Base-by-base conservation (phyloP, 169 alveolate species). In the Babesia caballi region DNA sequence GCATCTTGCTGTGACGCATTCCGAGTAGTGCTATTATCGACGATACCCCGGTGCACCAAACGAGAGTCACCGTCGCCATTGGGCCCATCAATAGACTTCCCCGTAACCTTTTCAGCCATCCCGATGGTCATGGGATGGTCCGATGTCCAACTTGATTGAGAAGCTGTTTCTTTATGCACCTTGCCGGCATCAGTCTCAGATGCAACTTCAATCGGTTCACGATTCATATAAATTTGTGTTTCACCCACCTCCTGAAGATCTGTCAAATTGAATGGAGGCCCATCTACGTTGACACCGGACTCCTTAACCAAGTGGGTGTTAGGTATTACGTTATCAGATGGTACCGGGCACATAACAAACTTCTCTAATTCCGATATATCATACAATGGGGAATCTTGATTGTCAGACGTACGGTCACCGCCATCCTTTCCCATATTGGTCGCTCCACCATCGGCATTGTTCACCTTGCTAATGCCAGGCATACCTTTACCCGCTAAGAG, bases 311-410 rank as follows among this genome's bases (percentile, higher is more conserved):
- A 15, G 47, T 40, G 19, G 15, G 19, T 15, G 47, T 40, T 40
- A 40, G 9, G 9, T 15, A 15, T 9, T 11, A 15, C 15, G 9
- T 40, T 9, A 40, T 40, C 9, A 40, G 19, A 11, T 11, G 19
- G 47, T 23, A 14, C 23, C 7, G 36, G 36, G 8, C 46, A 6
- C n/a, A 57, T 1, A 12, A 57, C 5, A 38, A 57, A 57, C 14
- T 25, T 57, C 28, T 57, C 67, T 52, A 57, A 57, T 14, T 57
- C 67, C 25, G 50, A 15, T 30, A 14, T 14, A 57, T 57, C 67
- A 25, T 40, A 40, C 7, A 1, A 8, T 7, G 2, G 4, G 25
- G 35, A 7, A 8, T 47, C 50, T 36, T 1, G 1, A 36, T 23
- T 0, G 25, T 17, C 51, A 4, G 7, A 0, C 25, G 5, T 12